Percentiles rank a stretch among this genome's conserved stretches.
phyloP scores from a whole-genome alignment of 106 monocot genomes.

The Allium cepa region DNA sequence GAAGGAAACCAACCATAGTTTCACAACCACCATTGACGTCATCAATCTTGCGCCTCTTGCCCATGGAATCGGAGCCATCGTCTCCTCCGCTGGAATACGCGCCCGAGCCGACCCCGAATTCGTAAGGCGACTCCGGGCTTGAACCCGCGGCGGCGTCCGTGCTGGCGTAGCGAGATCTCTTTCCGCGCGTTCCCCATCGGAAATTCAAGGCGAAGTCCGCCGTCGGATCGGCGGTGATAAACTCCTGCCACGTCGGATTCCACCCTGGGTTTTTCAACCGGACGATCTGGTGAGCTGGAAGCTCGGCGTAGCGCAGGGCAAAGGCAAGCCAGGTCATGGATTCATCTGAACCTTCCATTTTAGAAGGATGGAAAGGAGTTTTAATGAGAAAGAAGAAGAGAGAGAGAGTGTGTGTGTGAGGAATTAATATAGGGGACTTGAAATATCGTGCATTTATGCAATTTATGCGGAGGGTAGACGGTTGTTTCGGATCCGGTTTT shows the following conservation, averaged over 20 bases:
- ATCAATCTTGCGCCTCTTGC: background rate
- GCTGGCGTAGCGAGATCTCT: background rate
- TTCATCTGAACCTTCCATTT: conserved; percentile 1
- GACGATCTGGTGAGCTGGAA: conserved; percentile 14
- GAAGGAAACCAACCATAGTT: background rate
- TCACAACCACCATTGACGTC: conserved; percentile 3
- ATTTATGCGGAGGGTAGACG: conserved; percentile 9
- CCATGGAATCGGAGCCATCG: background rate
- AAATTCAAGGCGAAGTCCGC: background rate
- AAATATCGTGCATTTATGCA: background rate
- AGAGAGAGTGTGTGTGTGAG: background rate
- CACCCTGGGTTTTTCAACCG: conserved; percentile 3
- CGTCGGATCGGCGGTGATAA: conserved; percentile 7
- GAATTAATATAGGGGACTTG: conserved; percentile 1
- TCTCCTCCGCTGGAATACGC: conserved; percentile 1
- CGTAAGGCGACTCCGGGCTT: conserved; percentile 7
- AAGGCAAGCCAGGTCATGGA: background rate
- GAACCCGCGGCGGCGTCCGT: background rate
- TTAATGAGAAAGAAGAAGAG: background rate
- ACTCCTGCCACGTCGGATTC: conserved; percentile 10
- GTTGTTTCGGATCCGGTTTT: background rate
- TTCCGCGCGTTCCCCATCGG: background rate
- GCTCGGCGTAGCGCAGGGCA: conserved; percentile 6
- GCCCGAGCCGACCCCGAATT: conserved; percentile 6
- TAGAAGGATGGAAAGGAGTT: background rate